Percentiles rank a stretch among this genome's conserved stretches.
These are phyloP conservation scores for Chaetomium cochliodes DNA, from an alignment of 495 filamentous ascomycete genomes.

Conservation along the genomic window DNA sequence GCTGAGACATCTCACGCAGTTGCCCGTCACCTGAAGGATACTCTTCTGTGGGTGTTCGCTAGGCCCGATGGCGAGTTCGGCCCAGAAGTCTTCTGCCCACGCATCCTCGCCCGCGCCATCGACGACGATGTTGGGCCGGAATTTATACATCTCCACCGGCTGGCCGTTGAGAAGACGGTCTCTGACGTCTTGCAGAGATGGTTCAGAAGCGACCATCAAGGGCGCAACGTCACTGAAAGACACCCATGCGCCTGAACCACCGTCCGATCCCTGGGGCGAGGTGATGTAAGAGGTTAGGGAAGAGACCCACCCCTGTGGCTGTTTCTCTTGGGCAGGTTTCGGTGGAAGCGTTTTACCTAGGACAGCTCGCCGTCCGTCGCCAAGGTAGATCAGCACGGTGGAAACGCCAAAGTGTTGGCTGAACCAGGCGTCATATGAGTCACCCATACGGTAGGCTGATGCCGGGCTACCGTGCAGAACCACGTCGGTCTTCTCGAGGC, in stretches of 20 bases:
- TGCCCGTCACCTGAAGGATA: slow-evolving; percentile 63
- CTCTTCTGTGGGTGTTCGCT: slow-evolving; percentile 4
- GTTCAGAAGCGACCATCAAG: slow-evolving; percentile 67
- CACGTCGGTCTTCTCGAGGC: slow-evolving; percentile 54
- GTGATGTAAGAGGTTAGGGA: slow-evolving; percentile 37
- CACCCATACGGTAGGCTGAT: slow-evolving; percentile 65
- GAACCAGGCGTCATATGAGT: slow-evolving; percentile 71
- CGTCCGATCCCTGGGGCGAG: background rate
- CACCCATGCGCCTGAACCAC: slow-evolving; percentile 40
- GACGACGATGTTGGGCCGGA: slow-evolving; percentile 82
- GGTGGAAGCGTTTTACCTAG: slow-evolving; percentile 56
- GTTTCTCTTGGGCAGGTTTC: slow-evolving; percentile 23
- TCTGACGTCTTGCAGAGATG: slow-evolving; percentile 66
- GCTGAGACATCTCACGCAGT: slow-evolving; percentile 76
- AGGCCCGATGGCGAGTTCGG: slow-evolving; percentile 51
- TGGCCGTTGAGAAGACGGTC: slow-evolving; percentile 53
- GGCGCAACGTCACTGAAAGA: slow-evolving; percentile 82
- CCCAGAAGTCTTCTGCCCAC: slow-evolving; percentile 90
- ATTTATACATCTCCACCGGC: slow-evolving; percentile 72
- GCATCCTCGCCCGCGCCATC: slow-evolving; percentile 52
- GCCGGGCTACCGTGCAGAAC: slow-evolving; percentile 64
- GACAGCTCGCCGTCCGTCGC: slow-evolving; percentile 59
- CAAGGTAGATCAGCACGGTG: slow-evolving; percentile 68
- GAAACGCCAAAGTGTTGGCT: slow-evolving; percentile 64
- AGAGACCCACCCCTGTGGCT: slow-evolving; percentile 47